These are phyloP conservation scores for Gossypium davidsonii DNA, from an alignment of 441 rosid species.

Conservation along the genomic window DNA sequence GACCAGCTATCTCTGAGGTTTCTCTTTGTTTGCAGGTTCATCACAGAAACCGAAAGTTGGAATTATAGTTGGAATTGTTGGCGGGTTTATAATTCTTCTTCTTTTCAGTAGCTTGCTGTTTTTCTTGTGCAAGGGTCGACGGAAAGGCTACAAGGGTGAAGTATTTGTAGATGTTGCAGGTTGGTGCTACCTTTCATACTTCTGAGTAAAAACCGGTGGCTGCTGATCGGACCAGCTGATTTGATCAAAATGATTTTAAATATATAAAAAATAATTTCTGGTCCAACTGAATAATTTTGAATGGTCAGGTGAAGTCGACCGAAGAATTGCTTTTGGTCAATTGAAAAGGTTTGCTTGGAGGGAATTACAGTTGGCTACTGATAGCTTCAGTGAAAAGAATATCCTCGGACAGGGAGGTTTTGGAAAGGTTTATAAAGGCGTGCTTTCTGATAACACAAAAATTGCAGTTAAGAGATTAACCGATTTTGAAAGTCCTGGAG, in stretches of 20 bases:
- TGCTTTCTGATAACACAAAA: constrained; percentile 67
- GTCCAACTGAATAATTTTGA: background rate
- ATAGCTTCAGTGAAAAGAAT: constrained; percentile 70
- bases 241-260: background rate
- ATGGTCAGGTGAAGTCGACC: constrained; percentile 78
- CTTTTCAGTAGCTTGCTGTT: constrained; percentile 50
- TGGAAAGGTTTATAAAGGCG: constrained; percentile 89
- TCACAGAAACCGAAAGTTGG: constrained; percentile 69
- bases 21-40: constrained; percentile 38
- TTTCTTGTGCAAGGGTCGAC: constrained; percentile 54
- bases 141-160: constrained; percentile 60
- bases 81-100: constrained; percentile 48
- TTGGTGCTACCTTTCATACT: constrained; percentile 23
- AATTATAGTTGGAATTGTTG: constrained; percentile 63
- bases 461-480: constrained; percentile 81
- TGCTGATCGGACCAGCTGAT: background rate
- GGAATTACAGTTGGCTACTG: constrained; percentile 89
- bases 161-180: constrained; percentile 90
- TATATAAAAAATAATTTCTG: background rate
- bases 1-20: constrained; percentile 8
- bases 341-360: constrained; percentile 88
- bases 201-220: background rate
- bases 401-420: constrained; percentile 95
- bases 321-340: constrained; percentile 91
- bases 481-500: constrained; percentile 88